Conservation (phyloP, 345 rosid species). For the Murraya paniculata region DNA sequence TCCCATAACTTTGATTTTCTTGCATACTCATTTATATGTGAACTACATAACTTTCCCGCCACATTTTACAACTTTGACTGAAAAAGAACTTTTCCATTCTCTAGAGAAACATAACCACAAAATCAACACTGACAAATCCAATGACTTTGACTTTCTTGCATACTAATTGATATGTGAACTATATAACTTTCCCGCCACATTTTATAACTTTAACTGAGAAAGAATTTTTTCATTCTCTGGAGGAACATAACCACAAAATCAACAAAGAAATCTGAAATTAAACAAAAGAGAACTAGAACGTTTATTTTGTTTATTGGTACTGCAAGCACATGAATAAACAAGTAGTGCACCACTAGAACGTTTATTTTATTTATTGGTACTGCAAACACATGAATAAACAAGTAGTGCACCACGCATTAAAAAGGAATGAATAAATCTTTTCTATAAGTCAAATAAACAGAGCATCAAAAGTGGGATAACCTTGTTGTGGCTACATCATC, state of each 20-base stretch:
- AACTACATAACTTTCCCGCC: not conserved
- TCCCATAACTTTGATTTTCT: not conserved
- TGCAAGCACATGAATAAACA: too few species aligned
- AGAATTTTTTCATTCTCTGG: not conserved
- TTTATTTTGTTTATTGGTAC: not conserved
- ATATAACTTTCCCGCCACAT: not conserved
- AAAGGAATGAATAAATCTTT: not conserved
- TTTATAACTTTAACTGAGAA: not conserved
- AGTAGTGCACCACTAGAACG: not conserved
- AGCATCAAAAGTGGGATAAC: constrained; percentile 30
- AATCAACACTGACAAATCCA: not conserved
- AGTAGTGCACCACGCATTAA: not conserved
- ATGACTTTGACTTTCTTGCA: not conserved
- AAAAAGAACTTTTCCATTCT: not conserved
- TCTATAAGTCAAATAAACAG: not conserved
- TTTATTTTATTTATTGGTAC: not conserved
- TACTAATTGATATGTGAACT: not conserved
- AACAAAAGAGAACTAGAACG: not conserved
- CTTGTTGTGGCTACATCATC: constrained; percentile 69
- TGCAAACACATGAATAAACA: not conserved
- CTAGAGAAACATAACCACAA: not conserved
- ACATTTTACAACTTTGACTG: not conserved
- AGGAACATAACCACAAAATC: not conserved
- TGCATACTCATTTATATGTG: not conserved
- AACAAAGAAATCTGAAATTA: not conserved